phyloP scores from a whole-genome alignment of 805 yeast genomes.

The Grigorovia jiainica region DNA sequence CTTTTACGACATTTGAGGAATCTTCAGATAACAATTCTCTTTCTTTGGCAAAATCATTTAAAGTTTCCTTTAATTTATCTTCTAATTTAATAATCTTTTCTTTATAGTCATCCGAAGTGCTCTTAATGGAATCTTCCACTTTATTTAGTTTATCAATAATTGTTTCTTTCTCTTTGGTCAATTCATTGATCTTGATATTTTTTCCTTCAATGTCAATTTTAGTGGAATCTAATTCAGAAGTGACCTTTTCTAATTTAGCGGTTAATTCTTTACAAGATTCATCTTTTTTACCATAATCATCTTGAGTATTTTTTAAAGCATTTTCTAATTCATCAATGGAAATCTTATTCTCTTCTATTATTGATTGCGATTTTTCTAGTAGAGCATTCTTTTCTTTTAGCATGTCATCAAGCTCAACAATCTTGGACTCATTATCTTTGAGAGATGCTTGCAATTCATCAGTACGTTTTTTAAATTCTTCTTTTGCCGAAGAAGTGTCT shows the following conservation, averaged over 20 bases:
- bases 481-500: neutral
- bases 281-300: neutral
- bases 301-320: neutral
- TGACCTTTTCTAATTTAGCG: neutral
- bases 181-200: slow-evolving; percentile 1
- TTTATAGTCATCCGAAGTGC: neutral
- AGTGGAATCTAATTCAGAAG: neutral
- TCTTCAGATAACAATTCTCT: slow-evolving; percentile 21
- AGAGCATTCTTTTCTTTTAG: neutral
- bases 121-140: neutral
- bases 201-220: neutral
- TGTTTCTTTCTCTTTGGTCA: slow-evolving; percentile 3
- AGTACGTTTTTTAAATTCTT: slow-evolving; percentile 1
- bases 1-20: slow-evolving; percentile 40
- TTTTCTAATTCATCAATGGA: neutral
- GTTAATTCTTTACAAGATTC: neutral
- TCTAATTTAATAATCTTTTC: slow-evolving; percentile 1
- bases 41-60: slow-evolving; percentile 1
- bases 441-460: slow-evolving; percentile 1
- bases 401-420: neutral
- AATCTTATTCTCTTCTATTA: neutral
- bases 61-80: slow-evolving; percentile 3
- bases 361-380: neutral
- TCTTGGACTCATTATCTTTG: neutral
- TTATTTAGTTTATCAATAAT: slow-evolving; percentile 4